phyloP scores from a whole-genome alignment of 768 basidiomycete genomes.

The Termitomyces bulborhizus region DNA sequence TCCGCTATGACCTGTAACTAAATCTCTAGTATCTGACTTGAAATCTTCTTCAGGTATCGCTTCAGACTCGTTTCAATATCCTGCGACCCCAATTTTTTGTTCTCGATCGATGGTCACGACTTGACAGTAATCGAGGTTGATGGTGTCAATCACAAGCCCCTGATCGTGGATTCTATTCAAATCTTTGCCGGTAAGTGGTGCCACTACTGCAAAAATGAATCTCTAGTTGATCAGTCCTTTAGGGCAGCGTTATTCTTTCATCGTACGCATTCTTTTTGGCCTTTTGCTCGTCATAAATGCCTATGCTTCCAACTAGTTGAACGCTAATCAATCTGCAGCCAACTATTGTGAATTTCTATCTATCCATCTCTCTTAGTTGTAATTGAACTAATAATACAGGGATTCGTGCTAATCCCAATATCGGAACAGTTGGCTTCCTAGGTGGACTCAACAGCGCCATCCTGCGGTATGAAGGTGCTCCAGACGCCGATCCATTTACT shows the following conservation, averaged over 20 bases:
- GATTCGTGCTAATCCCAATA: slow-evolving; percentile 36
- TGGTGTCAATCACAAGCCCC: slow-evolving; percentile 21
- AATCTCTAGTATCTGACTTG: not conserved
- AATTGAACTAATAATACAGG: slow-evolving; percentile 11
- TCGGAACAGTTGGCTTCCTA: slow-evolving; percentile 22
- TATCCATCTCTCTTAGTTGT: not conserved
- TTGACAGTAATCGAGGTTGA: slow-evolving; percentile 36
- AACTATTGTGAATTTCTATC: slow-evolving; percentile 32
- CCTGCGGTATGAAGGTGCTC: slow-evolving; percentile 40
- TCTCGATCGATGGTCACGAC: slow-evolving; percentile 32
- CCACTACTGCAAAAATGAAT: not conserved
- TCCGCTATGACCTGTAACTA: not conserved
- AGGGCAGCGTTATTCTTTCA: not conserved
- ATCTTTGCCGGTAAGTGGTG: slow-evolving; percentile 35
- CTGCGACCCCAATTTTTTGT: slow-evolving; percentile 36
- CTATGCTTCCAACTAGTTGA: not conserved
- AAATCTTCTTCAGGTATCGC: slow-evolving; percentile 27
- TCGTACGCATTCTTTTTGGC: not conserved
- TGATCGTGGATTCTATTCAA: slow-evolving; percentile 31
- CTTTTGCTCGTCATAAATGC: not conserved
- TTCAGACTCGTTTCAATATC: slow-evolving; percentile 43
- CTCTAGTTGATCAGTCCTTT: not conserved
- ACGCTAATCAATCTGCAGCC: slow-evolving; percentile 31
- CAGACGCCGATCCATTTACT: slow-evolving; percentile 30
- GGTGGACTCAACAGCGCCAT: slow-evolving; percentile 39